Conservation (phyloP, 495 filamentous ascomycete genomes). For the Talaromyces wortmannii region DNA sequence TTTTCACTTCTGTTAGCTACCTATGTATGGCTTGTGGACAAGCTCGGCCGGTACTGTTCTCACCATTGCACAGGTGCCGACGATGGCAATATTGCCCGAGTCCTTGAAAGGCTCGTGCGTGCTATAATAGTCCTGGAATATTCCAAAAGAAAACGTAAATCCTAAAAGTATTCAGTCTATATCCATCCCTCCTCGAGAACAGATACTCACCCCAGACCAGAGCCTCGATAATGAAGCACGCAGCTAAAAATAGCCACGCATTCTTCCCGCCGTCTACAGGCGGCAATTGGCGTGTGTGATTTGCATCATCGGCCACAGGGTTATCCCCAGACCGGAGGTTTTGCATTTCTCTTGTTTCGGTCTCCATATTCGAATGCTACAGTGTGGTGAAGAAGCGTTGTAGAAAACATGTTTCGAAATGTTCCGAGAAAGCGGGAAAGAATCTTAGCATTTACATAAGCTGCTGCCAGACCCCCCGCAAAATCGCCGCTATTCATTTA, state of each 20-base stretch:
- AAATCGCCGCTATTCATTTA: too few relatives aligned
- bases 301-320: background rate
- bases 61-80: constrained; percentile 40
- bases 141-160: constrained; percentile 56
- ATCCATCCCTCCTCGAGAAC: background rate
- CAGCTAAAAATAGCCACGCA: constrained; percentile 59
- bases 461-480: too few relatives aligned
- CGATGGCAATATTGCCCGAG: constrained; percentile 28
- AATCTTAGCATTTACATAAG: too few relatives aligned
- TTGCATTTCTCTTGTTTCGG: background rate
- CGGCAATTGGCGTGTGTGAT: constrained; percentile 15
- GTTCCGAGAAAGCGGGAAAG: too few relatives aligned
- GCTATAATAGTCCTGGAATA: constrained; percentile 53
- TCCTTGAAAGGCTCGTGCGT: constrained; percentile 39
- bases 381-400: background rate
- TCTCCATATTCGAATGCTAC: background rate
- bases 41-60: background rate
- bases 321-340: background rate
- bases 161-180: constrained; percentile 28
- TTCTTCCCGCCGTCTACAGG: constrained; percentile 52
- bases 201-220: constrained; percentile 53
- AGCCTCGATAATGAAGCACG: constrained; percentile 57
- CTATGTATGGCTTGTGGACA: background rate
- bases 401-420: background rate
- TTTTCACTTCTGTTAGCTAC: constrained; percentile 1